Evolutionary conservation across 495 filamentous ascomycete genomes (phyloP).

Genomic region (Trypethelium eluteriae): DNA sequence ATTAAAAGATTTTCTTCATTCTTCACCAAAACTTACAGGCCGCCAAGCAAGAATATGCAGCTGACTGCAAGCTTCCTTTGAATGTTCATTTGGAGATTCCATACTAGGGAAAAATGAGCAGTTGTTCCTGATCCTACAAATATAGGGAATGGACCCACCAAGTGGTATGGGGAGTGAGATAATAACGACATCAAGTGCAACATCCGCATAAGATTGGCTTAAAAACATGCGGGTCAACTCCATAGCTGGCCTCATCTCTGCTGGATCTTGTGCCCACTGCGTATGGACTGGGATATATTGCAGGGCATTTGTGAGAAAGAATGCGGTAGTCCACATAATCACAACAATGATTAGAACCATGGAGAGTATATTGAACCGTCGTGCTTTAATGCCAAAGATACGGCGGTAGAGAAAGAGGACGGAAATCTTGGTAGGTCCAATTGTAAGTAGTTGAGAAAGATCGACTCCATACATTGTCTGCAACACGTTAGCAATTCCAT

Average conservation of each 20-base stretch:
- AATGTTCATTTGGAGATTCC: neutral
- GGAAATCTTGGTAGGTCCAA: neutral
- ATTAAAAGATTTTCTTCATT: neutral
- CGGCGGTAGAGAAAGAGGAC: neutral
- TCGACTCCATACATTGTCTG: too few relatives aligned
- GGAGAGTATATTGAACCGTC: neutral
- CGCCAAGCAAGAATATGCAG: neutral
- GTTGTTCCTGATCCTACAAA: neutral
- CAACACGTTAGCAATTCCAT: too few relatives aligned
- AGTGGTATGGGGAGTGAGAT: neutral
- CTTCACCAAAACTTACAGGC: neutral
- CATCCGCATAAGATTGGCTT: neutral
- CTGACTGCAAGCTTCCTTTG: neutral
- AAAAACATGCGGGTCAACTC: neutral
- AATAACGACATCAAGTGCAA: neutral
- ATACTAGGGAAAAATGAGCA: neutral
- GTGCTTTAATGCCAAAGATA: neutral
- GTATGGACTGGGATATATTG: neutral
- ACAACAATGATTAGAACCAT: neutral
- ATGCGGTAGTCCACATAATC: neutral
- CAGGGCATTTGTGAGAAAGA: neutral
- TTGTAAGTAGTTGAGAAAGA: neutral
- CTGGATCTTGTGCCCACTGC: neutral
- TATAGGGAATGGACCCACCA: neutral
- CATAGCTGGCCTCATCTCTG: neutral